Conservation (phyloP, 2,329 filamentous ascomycete genomes). For the Mycogone perniciosa region DNA sequence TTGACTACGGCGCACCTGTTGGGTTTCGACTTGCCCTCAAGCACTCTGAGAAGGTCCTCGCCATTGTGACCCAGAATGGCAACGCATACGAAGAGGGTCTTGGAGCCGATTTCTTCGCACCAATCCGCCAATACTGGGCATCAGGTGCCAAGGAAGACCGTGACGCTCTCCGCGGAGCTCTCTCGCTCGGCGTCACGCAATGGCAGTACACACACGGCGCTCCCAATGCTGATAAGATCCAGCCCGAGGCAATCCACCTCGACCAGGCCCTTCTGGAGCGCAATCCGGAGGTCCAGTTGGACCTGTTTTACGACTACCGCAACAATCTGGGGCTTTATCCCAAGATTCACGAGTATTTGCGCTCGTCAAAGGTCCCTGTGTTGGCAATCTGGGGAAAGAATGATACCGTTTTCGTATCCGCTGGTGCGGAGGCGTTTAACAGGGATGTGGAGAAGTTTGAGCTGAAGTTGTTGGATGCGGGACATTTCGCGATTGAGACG, state of each 20-base stretch:
- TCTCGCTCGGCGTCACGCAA: slow-evolving; percentile 35
- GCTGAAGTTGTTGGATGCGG: slow-evolving; percentile 46
- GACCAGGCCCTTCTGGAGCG: slow-evolving; percentile 47
- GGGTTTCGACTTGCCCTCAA: slow-evolving; percentile 47
- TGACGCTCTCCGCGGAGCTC: slow-evolving; percentile 25
- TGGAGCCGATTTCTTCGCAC: slow-evolving; percentile 42
- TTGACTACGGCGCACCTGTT: slow-evolving; percentile 56
- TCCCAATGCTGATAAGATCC: slow-evolving; percentile 27
- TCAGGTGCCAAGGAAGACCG: slow-evolving; percentile 29
- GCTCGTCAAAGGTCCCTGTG: slow-evolving; percentile 43
- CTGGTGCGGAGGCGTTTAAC: slow-evolving; percentile 49
- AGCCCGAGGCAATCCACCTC: slow-evolving; percentile 41
- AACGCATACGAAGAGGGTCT: slow-evolving; percentile 55
- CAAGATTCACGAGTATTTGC: slow-evolving; percentile 49
- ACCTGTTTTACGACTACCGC: slow-evolving; percentile 51
- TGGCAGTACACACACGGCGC: slow-evolving; percentile 40
- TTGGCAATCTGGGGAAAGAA: slow-evolving; percentile 54
- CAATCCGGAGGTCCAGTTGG: slow-evolving; percentile 48
- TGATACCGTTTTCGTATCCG: slow-evolving; percentile 44
- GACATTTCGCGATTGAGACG: slow-evolving; percentile 43
- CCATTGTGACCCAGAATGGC: slow-evolving; percentile 54
- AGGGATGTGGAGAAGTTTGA: slow-evolving; percentile 42
- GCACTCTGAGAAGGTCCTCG: slow-evolving; percentile 40
- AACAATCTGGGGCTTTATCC: slow-evolving; percentile 50
- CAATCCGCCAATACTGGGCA: slow-evolving; percentile 40